Conservation (phyloP, 1,284 basidiomycete species). For the Vanrija sp. region DNA sequence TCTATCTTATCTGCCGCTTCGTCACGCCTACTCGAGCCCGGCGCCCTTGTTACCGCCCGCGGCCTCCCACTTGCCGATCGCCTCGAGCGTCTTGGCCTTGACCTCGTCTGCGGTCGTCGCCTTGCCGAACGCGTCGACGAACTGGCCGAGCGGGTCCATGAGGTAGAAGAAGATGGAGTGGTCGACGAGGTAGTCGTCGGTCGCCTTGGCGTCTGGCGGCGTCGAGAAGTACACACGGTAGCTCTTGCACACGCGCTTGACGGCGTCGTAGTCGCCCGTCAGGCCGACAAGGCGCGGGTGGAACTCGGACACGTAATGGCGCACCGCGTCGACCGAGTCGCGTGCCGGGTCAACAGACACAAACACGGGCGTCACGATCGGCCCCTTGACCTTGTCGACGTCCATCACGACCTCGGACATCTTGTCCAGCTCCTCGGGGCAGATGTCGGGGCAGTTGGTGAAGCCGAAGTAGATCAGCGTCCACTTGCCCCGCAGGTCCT, state of each 20-base stretch:
- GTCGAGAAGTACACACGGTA: constrained; percentile 99
- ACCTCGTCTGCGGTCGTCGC: constrained; percentile 69
- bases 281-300: constrained; percentile 86
- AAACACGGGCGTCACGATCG: constrained; percentile 76
- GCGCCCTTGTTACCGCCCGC: constrained; percentile 45
- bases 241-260: constrained; percentile 85
- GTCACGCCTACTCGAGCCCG: constrained; percentile 19
- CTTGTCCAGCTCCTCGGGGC: constrained; percentile 97
- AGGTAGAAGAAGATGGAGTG: constrained; percentile 95
- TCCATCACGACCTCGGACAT: constrained; percentile 74
- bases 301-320: constrained; percentile 67
- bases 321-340: constrained; percentile 63
- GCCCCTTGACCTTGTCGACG: constrained; percentile 63
- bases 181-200: constrained; percentile 89
- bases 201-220: constrained; percentile 72
- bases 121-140: constrained; percentile 96
- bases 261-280: constrained; percentile 77
- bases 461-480: constrained; percentile 94
- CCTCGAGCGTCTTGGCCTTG: constrained; percentile 53
- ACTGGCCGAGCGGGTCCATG: constrained; percentile 92
- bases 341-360: constrained; percentile 94
- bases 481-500: constrained; percentile 76
- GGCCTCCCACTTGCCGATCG: constrained; percentile 54
- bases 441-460: constrained; percentile 97
- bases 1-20: background rate